Evolutionary conservation across 371 early-diverging fungal species (phyloP).

Genomic region (Smittium mucronatum): DNA sequence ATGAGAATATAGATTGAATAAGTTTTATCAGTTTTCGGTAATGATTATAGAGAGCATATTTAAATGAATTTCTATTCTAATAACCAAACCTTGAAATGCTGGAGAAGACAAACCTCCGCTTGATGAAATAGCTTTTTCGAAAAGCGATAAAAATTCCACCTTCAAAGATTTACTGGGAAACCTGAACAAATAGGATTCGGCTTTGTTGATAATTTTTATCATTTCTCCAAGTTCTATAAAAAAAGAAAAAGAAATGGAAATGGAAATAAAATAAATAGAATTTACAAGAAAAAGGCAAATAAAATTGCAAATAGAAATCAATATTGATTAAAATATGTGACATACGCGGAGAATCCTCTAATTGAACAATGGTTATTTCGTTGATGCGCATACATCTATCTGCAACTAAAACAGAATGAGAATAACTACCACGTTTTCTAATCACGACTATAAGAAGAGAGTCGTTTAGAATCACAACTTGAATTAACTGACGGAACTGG

Average conservation of each 20-base stretch:
- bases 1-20: too few relatives aligned
- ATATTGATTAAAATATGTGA: too few relatives aligned
- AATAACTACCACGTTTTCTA: conserved; percentile 54
- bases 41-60: too few relatives aligned
- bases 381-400: conserved; percentile 61
- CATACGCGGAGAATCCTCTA: conserved; percentile 63
- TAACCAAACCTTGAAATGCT: conserved; percentile 9
- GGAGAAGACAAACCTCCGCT: conserved; percentile 1
- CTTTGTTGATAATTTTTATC: conserved; percentile 53
- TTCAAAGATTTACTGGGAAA: conserved; percentile 61
- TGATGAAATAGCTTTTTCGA: conserved; percentile 41
- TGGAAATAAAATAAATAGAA: too few relatives aligned
- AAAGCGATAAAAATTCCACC: conserved; percentile 46
- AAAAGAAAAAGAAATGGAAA: too few relatives aligned
- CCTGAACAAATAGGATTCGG: conserved; percentile 59
- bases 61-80: too few relatives aligned
- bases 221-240: too few relatives aligned
- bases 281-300: too few relatives aligned
- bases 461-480: conserved; percentile 68
- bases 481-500: conserved; percentile 59
- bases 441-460: conserved; percentile 59
- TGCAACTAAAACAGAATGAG: conserved; percentile 57
- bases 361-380: conserved; percentile 64
- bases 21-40: too few relatives aligned
- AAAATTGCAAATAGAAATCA: too few relatives aligned